Conservation (phyloP, 73 alveolate genomes). For the Paramecium primaurelia region DNA sequence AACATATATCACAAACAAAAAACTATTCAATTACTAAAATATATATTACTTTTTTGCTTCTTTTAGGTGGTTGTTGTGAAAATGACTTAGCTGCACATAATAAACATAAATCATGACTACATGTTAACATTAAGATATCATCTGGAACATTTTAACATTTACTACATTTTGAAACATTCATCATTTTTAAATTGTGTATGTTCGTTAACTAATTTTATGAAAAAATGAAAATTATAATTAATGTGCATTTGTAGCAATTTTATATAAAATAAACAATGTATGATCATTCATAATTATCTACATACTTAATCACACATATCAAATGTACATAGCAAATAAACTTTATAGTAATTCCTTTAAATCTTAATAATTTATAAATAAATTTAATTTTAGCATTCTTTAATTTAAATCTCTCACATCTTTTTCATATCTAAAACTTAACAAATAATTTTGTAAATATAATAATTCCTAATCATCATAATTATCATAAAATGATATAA, state of each 20-base stretch:
- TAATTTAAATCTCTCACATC: background rate
- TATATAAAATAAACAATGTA: background rate
- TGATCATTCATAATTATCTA: background rate
- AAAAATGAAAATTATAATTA: background rate
- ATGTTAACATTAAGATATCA: slow-evolving; percentile 61
- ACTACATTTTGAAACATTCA: slow-evolving; percentile 39
- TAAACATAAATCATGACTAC: slow-evolving; percentile 58
- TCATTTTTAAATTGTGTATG: slow-evolving; percentile 13
- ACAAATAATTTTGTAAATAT: background rate
- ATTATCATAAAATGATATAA: background rate
- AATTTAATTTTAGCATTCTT: background rate
- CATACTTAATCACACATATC: background rate
- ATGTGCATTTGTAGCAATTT: background rate
- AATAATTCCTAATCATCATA: background rate
- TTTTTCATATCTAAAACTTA: background rate
- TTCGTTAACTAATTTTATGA: slow-evolving; percentile 8
- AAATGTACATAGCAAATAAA: background rate
- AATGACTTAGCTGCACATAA: slow-evolving; percentile 51
- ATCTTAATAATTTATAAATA: background rate
- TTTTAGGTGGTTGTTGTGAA: background rate
- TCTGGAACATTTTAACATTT: slow-evolving; percentile 54
- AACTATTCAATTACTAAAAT: background rate
- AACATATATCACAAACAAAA: background rate
- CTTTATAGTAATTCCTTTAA: background rate
- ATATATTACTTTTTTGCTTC: slow-evolving; percentile 11